These are phyloP conservation scores for Aspergillus nidulans DNA, from an alignment of 495 filamentous ascomycete species.

Conservation along the genomic window DNA sequence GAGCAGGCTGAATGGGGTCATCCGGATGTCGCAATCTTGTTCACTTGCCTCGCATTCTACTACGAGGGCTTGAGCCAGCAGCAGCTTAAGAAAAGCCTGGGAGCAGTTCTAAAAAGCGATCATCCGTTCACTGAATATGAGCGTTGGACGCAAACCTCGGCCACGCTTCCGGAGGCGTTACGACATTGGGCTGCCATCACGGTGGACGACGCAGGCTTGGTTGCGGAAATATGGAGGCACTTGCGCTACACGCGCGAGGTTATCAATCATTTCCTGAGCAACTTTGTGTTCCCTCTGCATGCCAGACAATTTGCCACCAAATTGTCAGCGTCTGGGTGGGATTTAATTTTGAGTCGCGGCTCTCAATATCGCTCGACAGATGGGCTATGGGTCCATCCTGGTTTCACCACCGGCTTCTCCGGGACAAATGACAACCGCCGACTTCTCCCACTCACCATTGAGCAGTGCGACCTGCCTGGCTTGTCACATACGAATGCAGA, in stretches of 20 bases:
- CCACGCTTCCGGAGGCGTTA: conserved; percentile 34
- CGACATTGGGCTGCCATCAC: conserved; percentile 53
- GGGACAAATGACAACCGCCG: conserved; percentile 64
- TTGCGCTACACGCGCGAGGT: conserved; percentile 45
- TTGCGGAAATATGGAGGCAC: conserved; percentile 43
- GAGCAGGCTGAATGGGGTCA: conserved; percentile 68
- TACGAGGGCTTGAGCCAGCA: conserved; percentile 53
- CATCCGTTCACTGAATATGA: conserved; percentile 53
- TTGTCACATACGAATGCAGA: conserved; percentile 61
- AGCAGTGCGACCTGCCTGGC: conserved; percentile 50
- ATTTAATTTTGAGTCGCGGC: conserved; percentile 38
- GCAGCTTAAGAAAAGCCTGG: conserved; percentile 47
- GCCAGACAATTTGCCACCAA: conserved; percentile 58
- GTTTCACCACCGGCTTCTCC: conserved; percentile 60
- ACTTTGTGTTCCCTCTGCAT: conserved; percentile 59
- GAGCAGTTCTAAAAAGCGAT: conserved; percentile 49
- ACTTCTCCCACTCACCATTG: conserved; percentile 53
- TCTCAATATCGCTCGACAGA: neutral
- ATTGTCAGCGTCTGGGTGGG: conserved; percentile 65
- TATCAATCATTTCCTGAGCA: conserved; percentile 58
- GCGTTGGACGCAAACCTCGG: conserved; percentile 42
- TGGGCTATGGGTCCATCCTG: conserved; percentile 5
- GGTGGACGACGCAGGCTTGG: conserved; percentile 45
- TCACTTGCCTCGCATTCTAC: conserved; percentile 67
- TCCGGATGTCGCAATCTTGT: conserved; percentile 61